A percentile compares a stretch with the other conserved stretches of the same genome.
These are phyloP conservation scores for Aureobasidium sp. DNA, from an alignment of 2,329 filamentous ascomycete species.

Conservation along the genomic window DNA sequence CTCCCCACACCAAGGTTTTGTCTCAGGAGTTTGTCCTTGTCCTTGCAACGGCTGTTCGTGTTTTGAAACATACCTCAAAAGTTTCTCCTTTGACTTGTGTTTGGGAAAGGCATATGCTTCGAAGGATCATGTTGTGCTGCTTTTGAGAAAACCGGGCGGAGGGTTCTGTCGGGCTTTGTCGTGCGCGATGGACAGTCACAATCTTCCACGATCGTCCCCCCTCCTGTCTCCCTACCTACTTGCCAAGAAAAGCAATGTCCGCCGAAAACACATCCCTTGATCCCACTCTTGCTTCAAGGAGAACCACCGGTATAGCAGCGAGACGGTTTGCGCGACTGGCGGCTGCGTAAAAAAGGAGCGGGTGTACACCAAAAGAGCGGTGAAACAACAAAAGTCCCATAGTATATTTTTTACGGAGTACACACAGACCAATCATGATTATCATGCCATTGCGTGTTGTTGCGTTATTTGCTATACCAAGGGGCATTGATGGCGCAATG, in stretches of 20 bases:
- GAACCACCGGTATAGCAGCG: not conserved
- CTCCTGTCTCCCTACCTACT: no score
- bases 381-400: not conserved
- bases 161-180: no score
- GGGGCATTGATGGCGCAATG: not conserved
- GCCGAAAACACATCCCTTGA: not conserved
- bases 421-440: constrained; percentile 1
- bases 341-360: not conserved
- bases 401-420: no score
- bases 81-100: no score
- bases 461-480: not conserved
- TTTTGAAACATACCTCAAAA: not conserved
- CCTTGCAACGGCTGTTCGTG: not conserved
- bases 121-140: no score
- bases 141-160: no score
- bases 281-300: not conserved
- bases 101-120: no score
- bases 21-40: not conserved
- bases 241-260: not conserved
- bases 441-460: constrained; percentile 5
- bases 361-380: not conserved
- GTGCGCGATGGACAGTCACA: no score
- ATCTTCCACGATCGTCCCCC: no score
- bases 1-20: not conserved
- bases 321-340: not conserved